phyloP scores from a whole-genome alignment of 2,329 filamentous ascomycete species.

The Ilyonectria sp. region DNA sequence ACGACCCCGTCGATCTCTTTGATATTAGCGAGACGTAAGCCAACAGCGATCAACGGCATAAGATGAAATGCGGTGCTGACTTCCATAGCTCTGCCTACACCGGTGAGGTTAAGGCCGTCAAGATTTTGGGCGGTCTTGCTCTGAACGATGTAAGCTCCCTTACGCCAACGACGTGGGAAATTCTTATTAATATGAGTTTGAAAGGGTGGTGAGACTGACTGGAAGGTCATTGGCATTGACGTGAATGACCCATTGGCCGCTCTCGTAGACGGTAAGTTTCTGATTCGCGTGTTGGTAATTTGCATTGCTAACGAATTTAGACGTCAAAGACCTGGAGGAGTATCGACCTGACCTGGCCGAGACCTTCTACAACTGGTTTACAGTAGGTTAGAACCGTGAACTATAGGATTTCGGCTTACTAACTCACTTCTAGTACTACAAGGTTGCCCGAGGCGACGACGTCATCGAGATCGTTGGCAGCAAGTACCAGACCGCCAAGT shows the following conservation, averaged over 20 bases:
- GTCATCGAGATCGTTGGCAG: slow-evolving; percentile 56
- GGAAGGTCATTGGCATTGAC: slow-evolving; percentile 59
- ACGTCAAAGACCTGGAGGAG: slow-evolving; percentile 55
- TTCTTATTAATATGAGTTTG: rapidly evolving
- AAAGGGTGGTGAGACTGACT: slow-evolving; percentile 55
- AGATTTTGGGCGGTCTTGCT: slow-evolving; percentile 58
- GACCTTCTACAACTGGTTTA: slow-evolving; percentile 58
- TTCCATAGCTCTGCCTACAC: slow-evolving; percentile 46
- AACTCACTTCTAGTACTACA: slow-evolving; percentile 54
- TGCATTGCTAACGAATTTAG: slow-evolving; percentile 42
- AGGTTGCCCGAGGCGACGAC: slow-evolving; percentile 55
- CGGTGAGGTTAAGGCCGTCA: slow-evolving; percentile 60
- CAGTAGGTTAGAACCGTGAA: slow-evolving; percentile 41
- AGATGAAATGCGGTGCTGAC: not conserved
- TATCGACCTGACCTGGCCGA: slow-evolving; percentile 56
- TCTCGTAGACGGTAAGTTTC: slow-evolving; percentile 52
- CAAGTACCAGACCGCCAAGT: slow-evolving; percentile 54
- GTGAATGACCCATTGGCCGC: slow-evolving; percentile 56
- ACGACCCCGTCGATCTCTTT: slow-evolving; percentile 60
- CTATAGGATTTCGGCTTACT: not conserved
- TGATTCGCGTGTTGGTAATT: rapidly evolving
- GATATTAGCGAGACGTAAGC: slow-evolving; percentile 52
- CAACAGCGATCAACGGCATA: rapidly evolving
- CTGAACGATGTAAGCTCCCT: slow-evolving; percentile 53
- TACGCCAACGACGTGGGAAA: rapidly evolving